Conservation (phyloP, 2,329 filamentous ascomycete genomes). For the Cladosporium sp. region DNA sequence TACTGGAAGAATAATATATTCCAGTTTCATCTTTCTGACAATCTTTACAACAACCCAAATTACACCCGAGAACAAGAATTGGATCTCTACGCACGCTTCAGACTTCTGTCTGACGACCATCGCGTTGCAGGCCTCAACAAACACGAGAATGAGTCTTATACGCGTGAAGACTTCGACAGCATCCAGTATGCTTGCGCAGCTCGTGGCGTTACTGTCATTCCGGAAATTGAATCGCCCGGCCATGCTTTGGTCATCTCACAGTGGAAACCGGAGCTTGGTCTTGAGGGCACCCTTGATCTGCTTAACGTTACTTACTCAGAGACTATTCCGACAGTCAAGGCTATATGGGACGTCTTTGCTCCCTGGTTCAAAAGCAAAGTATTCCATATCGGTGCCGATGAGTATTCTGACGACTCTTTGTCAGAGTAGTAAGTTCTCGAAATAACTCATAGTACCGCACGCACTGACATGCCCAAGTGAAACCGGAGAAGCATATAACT, state of each 20-base stretch:
- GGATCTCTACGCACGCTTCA: slow-evolving; percentile 52
- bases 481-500: slow-evolving; percentile 46
- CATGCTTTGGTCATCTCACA: slow-evolving; percentile 54
- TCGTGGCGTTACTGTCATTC: slow-evolving; percentile 54
- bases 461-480: slow-evolving; percentile 23
- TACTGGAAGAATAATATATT: slow-evolving; percentile 59
- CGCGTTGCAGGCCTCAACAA: slow-evolving; percentile 48
- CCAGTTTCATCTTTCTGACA: slow-evolving; percentile 56
- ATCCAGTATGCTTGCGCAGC: slow-evolving; percentile 50
- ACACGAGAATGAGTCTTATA: slow-evolving; percentile 52
- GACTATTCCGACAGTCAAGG: slow-evolving; percentile 49
- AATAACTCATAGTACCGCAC: too few species aligned
- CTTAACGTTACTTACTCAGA: slow-evolving; percentile 54
- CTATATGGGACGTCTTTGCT: slow-evolving; percentile 50
- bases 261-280: slow-evolving; percentile 54
- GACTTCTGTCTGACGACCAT: slow-evolving; percentile 47
- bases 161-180: slow-evolving; percentile 46
- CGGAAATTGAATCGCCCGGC: slow-evolving; percentile 57
- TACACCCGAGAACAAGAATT: slow-evolving; percentile 47
- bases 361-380: slow-evolving; percentile 54
- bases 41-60: slow-evolving; percentile 47
- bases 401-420: slow-evolving; percentile 36
- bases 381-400: slow-evolving; percentile 54
- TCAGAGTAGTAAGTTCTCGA: not conserved
- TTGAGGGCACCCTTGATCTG: slow-evolving; percentile 44